These are phyloP conservation scores for Kodamaea kakaduensis DNA, from an alignment of 805 yeast genomes.

Conservation along the genomic window DNA sequence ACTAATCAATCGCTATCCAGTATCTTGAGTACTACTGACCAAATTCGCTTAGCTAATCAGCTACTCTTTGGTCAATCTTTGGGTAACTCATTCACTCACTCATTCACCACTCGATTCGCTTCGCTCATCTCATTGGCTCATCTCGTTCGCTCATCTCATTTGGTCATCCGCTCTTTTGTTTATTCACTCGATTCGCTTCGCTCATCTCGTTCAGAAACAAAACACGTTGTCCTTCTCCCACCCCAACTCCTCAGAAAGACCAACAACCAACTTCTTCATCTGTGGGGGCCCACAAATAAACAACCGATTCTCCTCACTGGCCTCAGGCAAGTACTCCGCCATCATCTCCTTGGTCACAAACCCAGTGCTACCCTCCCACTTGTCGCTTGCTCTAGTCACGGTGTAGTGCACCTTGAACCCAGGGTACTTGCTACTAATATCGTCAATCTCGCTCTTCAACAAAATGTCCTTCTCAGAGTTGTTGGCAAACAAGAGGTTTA, in stretches of 20 bases:
- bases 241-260: constrained; percentile 55
- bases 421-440: constrained; percentile 60
- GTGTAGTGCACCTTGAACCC: constrained; percentile 58
- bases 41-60: no score
- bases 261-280: constrained; percentile 53
- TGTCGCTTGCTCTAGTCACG: constrained; percentile 35
- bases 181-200: no score
- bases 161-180: no score
- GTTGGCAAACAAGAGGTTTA: constrained; percentile 65
- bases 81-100: no score
- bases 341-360: constrained; percentile 57
- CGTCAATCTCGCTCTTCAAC: constrained; percentile 68
- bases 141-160: no score
- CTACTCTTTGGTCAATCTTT: no score
- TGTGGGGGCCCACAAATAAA: constrained; percentile 74
- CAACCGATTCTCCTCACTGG: constrained; percentile 48
- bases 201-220: constrained; percentile 42
- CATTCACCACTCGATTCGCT: no score
- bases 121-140: no score
- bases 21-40: no score
- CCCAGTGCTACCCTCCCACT: constrained; percentile 61
- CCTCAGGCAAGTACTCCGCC: constrained; percentile 48
- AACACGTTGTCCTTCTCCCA: constrained; percentile 56
- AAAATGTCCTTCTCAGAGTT: constrained; percentile 75
- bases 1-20: no score